Evolutionary conservation across 2,329 filamentous ascomycete genomes (phyloP).

Genomic region (Rugonectria rugulosa): DNA sequence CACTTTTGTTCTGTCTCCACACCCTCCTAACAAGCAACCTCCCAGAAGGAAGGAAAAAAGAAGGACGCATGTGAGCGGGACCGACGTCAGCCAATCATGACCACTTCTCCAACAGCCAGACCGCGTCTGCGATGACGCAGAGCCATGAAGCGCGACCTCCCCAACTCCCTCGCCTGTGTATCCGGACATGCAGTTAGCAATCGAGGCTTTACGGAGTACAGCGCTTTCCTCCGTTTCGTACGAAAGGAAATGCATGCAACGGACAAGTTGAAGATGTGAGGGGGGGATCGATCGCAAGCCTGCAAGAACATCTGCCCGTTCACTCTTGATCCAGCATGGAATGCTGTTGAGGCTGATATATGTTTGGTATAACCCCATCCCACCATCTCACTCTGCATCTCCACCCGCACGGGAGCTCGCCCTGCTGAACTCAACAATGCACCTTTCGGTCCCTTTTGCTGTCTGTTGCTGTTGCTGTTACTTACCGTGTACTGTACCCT

Average conservation of each 20-base stretch:
- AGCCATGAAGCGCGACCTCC: slow-evolving; percentile 25
- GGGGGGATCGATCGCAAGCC: too few relatives aligned
- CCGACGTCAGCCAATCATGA: slow-evolving; percentile 25
- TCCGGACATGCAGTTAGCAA: too few relatives aligned
- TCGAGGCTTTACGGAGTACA: too few relatives aligned
- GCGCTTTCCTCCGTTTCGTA: too few relatives aligned
- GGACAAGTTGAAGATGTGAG: too few relatives aligned
- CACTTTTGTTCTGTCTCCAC: slow-evolving; percentile 25
- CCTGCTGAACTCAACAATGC: too few relatives aligned
- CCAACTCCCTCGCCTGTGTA: too few relatives aligned
- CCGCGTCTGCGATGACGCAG: slow-evolving; percentile 37
- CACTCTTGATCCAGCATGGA: too few relatives aligned
- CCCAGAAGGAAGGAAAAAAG: slow-evolving; percentile 20
- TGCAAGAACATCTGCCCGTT: too few relatives aligned
- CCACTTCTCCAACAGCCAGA: slow-evolving; percentile 36
- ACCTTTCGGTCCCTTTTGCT: neutral
- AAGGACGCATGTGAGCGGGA: slow-evolving; percentile 21
- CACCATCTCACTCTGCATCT: neutral
- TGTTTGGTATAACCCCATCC: too few relatives aligned
- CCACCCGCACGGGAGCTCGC: neutral
- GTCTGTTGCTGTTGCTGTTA: neutral
- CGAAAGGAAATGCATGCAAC: too few relatives aligned
- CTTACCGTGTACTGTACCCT: neutral
- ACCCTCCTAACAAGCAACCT: slow-evolving; percentile 25
- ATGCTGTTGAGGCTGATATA: too few relatives aligned